A percentile compares a stretch with the other conserved stretches of the same genome.
These are phyloP conservation scores for Geum urbanum DNA, from an alignment of 306 rosid genomes.

Conservation along the genomic window DNA sequence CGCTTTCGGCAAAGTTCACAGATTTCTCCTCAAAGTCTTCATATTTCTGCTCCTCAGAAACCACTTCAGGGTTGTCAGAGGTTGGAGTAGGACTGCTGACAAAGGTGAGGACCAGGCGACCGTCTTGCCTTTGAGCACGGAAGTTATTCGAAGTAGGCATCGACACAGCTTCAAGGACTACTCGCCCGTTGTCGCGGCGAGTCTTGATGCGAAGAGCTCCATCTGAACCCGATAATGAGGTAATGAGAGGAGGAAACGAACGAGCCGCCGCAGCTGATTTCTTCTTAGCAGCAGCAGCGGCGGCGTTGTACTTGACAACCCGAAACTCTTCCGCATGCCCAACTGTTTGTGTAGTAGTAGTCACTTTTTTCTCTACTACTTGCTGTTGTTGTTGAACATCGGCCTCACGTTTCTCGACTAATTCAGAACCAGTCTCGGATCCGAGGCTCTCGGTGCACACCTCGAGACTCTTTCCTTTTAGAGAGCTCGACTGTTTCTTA, in stretches of 20 bases:
- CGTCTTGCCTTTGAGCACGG: slow-evolving; percentile 57
- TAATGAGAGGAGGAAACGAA: slow-evolving; percentile 69
- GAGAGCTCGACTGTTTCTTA: slow-evolving; percentile 47
- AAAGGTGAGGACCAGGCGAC: slow-evolving; percentile 73
- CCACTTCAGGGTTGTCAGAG: slow-evolving; percentile 11
- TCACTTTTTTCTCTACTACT: slow-evolving; percentile 8
- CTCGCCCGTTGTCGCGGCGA: slow-evolving; percentile 70
- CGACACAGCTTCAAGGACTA: slow-evolving; percentile 73
- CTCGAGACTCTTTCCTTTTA: slow-evolving; percentile 60
- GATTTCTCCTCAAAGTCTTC: slow-evolving; percentile 25
- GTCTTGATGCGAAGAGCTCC: slow-evolving; percentile 53
- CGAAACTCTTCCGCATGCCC: slow-evolving; percentile 23
- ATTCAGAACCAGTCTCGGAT: slow-evolving; percentile 86
- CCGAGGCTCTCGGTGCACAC: slow-evolving; percentile 92
- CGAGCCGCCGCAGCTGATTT: slow-evolving; percentile 25
- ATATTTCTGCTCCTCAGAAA: not conserved
- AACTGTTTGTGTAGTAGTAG: not conserved
- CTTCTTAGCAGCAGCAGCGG: slow-evolving; percentile 23
- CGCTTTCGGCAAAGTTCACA: slow-evolving; percentile 22
- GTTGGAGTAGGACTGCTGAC: slow-evolving; percentile 10
- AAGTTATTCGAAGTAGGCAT: slow-evolving; percentile 51
- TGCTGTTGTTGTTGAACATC: slow-evolving; percentile 1
- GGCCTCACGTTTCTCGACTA: not conserved
- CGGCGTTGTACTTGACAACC: slow-evolving; percentile 24
- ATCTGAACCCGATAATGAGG: slow-evolving; percentile 42